phyloP scores from a whole-genome alignment of 208 protist genomes.

The Leptomonas seymouri region DNA sequence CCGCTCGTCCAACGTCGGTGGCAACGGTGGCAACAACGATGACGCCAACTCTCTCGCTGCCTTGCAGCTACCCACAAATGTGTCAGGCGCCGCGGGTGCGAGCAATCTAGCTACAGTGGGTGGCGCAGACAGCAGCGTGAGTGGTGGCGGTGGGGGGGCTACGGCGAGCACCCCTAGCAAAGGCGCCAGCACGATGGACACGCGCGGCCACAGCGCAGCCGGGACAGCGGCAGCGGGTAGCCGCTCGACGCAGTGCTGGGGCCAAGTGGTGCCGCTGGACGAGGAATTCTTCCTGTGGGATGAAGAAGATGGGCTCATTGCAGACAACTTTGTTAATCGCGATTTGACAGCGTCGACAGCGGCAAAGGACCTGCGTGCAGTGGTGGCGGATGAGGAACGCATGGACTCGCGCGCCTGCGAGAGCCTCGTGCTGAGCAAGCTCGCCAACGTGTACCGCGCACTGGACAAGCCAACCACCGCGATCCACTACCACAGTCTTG shows the following conservation, averaged over 20 bases:
- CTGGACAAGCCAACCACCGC: slow-evolving; percentile 71
- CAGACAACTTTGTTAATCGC: slow-evolving; percentile 34
- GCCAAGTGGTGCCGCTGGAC: slow-evolving; percentile 33
- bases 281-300: slow-evolving; percentile 43
- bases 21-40: slow-evolving; percentile 2
- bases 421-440: slow-evolving; percentile 69
- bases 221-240: neutral
- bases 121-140: neutral
- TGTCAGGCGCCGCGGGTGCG: neutral
- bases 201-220: neutral
- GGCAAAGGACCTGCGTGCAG: slow-evolving; percentile 44
- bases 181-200: neutral
- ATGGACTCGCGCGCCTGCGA: slow-evolving; percentile 58
- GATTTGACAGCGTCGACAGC: slow-evolving; percentile 29
- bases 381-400: slow-evolving; percentile 56
- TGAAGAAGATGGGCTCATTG: slow-evolving; percentile 36
- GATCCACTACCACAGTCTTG: slow-evolving; percentile 78
- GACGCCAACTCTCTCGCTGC: neutral
- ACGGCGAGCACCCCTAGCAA: neutral
- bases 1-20: slow-evolving; percentile 2
- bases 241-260: slow-evolving; percentile 25
- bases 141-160: neutral
- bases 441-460: slow-evolving; percentile 79
- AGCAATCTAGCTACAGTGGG: slow-evolving; percentile 6
- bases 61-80: slow-evolving; percentile 3